These are phyloP conservation scores for Vitis rupestris DNA, from an alignment of 164 flowering plant genomes.

Conservation along the genomic window DNA sequence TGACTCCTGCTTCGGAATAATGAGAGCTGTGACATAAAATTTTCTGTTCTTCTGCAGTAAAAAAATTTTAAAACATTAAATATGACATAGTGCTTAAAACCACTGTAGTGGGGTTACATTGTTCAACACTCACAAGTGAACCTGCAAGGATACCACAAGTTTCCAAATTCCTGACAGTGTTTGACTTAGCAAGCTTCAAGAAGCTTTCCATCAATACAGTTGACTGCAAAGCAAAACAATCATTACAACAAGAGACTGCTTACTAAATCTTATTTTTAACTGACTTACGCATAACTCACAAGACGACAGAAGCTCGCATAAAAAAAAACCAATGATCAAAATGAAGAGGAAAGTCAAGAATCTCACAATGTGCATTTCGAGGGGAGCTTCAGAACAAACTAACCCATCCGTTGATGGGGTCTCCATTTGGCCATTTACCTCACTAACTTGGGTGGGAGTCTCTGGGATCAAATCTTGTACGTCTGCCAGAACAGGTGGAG, in stretches of 20 bases:
- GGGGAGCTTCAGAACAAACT: conserved; percentile 58
- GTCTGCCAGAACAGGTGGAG: conserved; percentile 92
- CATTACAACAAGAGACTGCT: background rate
- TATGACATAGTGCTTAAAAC: background rate
- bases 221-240: conserved; percentile 49
- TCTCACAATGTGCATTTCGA: conserved; percentile 86
- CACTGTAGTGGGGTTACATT: background rate
- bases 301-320: too few species aligned
- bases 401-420: conserved; percentile 41
- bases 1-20: conserved; percentile 96
- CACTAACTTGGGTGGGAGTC: conserved; percentile 40
- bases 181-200: conserved; percentile 88
- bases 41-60: conserved; percentile 74
- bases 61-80: conserved; percentile 5
- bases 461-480: conserved; percentile 79
- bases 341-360: conserved; percentile 13
- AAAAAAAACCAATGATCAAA: background rate
- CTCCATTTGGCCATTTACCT: conserved; percentile 36
- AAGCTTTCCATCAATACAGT: conserved; percentile 81
- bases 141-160: conserved; percentile 98
- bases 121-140: conserved; percentile 66
- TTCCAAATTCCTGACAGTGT: conserved; percentile 81
- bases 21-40: conserved; percentile 78
- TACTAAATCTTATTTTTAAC: background rate
- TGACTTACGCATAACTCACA: background rate